phyloP scores from a whole-genome alignment of 768 basidiomycete species.

The Lactarius akahatsu region DNA sequence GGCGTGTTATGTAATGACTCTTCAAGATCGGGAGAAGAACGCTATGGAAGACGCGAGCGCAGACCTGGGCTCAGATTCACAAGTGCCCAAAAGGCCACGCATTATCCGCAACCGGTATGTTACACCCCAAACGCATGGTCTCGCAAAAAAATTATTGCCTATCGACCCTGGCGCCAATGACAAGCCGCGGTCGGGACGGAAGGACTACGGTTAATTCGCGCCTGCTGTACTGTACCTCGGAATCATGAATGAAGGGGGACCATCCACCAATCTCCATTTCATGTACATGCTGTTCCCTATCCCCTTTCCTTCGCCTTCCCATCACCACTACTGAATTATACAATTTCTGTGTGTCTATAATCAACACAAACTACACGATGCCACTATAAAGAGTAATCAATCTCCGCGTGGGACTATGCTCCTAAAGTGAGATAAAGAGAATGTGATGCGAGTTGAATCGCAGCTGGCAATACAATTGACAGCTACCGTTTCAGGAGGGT shows the following conservation, averaged over 20 bases:
- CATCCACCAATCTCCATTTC: conserved; percentile 1
- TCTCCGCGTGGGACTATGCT: conserved; percentile 14
- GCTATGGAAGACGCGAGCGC: conserved; percentile 37
- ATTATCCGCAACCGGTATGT: conserved; percentile 55
- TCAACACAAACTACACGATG: conserved; percentile 3
- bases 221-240: background rate
- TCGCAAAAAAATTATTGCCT: conserved; percentile 60
- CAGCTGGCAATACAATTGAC: conserved; percentile 18
- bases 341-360: conserved; percentile 14
- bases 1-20: conserved; percentile 8
- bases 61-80: conserved; percentile 40
- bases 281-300: background rate
- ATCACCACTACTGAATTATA: conserved; percentile 23
- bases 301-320: background rate
- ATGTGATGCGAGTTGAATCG: conserved; percentile 52
- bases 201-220: conserved; percentile 43
- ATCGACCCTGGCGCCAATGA: conserved; percentile 62
- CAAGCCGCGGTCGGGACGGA: conserved; percentile 52
- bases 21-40: conserved; percentile 65
- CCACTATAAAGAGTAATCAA: conserved; percentile 15
- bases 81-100: conserved; percentile 59
- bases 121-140: conserved; percentile 37
- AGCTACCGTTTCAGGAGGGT: conserved; percentile 68
- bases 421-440: conserved; percentile 28
- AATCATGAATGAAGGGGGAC: background rate